These are phyloP conservation scores for Globomyces sp. DNA, from an alignment of 371 early-diverging fungal species.

Conservation along the genomic window DNA sequence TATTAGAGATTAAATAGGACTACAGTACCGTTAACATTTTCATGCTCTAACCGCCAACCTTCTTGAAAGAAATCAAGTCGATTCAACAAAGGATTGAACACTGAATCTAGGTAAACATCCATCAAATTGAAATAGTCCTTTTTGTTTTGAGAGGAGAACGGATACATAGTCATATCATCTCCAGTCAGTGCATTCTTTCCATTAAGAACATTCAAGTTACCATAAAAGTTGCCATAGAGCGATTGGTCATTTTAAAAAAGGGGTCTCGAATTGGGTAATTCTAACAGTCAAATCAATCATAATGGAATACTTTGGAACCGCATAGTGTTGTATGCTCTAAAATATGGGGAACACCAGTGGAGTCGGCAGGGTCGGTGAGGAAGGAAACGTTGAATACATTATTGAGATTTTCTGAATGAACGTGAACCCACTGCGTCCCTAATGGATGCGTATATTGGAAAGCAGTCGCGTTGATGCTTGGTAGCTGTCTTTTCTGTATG, in stretches of 20 bases:
- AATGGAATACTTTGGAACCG: slow-evolving; percentile 79
- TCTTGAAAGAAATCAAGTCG: slow-evolving; percentile 85
- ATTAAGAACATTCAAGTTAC: no score
- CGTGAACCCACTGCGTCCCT: slow-evolving; percentile 11
- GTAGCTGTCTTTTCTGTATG: no score
- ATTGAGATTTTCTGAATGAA: background rate
- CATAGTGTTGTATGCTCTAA: slow-evolving; percentile 95
- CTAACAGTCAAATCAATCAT: background rate
- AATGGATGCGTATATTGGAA: background rate
- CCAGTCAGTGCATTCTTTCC: slow-evolving; percentile 83
- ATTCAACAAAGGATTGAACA: slow-evolving; percentile 74
- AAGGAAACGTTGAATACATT: slow-evolving; percentile 71
- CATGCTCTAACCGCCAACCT: slow-evolving; percentile 93
- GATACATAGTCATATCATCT: slow-evolving; percentile 87
- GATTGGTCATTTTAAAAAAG: slow-evolving; percentile 96
- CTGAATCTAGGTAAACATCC: slow-evolving; percentile 92
- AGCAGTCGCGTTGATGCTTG: no score
- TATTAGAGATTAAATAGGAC: background rate
- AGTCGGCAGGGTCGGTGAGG: slow-evolving; percentile 77
- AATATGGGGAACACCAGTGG: slow-evolving; percentile 91
- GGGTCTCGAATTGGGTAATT: slow-evolving; percentile 76
- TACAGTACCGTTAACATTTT: slow-evolving; percentile 59
- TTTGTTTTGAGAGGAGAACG: slow-evolving; percentile 88
- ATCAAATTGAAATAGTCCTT: slow-evolving; percentile 85
- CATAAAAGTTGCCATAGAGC: slow-evolving; percentile 96